A percentile compares a stretch with the other conserved stretches of the same genome.
phyloP scores from a whole-genome alignment of 768 basidiomycete genomes.

The Neoboletus brunneissimus region DNA sequence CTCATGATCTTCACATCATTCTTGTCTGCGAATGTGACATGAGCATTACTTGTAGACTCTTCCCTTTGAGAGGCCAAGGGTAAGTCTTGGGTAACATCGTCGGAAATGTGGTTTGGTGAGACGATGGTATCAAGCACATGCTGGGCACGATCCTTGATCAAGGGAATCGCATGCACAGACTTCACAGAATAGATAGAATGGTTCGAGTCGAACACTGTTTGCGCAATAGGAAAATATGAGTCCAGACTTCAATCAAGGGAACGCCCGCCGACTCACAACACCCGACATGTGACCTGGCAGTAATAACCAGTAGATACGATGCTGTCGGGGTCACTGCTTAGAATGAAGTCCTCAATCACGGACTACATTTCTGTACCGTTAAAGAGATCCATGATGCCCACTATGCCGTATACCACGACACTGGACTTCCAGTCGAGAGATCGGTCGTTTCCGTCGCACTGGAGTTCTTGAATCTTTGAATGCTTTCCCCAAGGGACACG shows the following conservation, averaged over 20 bases:
- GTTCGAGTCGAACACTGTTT: conserved; percentile 58
- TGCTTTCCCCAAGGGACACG: conserved; percentile 61
- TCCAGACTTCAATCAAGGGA: neutral
- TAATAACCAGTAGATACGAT: conserved; percentile 75
- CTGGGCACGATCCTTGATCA: conserved; percentile 62
- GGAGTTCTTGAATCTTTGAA: conserved; percentile 51
- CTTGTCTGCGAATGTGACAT: conserved; percentile 54
- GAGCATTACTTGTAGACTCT: conserved; percentile 24
- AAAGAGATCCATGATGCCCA: conserved; percentile 71
- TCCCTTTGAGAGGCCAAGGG: conserved; percentile 6
- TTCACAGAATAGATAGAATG: conserved; percentile 68
- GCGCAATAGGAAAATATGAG: conserved; percentile 1
- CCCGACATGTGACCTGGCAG: conserved; percentile 60
- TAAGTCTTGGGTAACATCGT: conserved; percentile 24
- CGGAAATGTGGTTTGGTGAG: conserved; percentile 44
- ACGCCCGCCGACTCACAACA: conserved; percentile 47
- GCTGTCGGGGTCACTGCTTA: conserved; percentile 40
- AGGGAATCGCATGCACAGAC: conserved; percentile 66
- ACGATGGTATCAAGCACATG: conserved; percentile 50
- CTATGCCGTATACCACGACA: conserved; percentile 69
- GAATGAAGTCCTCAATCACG: neutral
- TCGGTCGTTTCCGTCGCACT: conserved; percentile 31
- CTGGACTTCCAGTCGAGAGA: conserved; percentile 52
- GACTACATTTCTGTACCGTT: conserved; percentile 45
- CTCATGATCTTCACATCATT: conserved; percentile 46